phyloP scores from a whole-genome alignment of 176 grass and related monocot genomes.

The Triticum dicoccoides region DNA sequence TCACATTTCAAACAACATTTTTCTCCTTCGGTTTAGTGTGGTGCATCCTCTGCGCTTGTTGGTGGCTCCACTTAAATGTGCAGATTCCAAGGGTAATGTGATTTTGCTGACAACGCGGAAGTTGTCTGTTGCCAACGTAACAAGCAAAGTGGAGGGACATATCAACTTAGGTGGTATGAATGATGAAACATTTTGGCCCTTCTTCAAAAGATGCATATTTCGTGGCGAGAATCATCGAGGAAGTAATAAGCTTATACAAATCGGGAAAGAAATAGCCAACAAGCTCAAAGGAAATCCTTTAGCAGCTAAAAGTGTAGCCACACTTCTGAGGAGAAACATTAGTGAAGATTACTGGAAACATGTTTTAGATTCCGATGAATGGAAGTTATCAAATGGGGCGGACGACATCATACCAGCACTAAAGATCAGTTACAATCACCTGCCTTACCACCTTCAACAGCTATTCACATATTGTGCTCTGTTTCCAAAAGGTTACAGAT shows the following conservation, averaged over 20 bases:
- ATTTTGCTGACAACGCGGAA: conserved; percentile 51
- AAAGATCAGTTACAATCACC: conserved; percentile 41
- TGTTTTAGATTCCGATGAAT: conserved; percentile 32
- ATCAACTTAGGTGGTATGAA: conserved; percentile 44
- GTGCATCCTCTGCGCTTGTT: too few species aligned
- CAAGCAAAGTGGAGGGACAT: background rate
- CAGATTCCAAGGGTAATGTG: background rate
- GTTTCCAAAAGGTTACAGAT: conserved; percentile 54
- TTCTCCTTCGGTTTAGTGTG: too few species aligned
- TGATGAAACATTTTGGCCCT: conserved; percentile 12
- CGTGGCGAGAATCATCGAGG: background rate
- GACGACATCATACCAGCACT: conserved; percentile 40
- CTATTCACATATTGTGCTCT: conserved; percentile 42
- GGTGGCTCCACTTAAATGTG: conserved; percentile 49
- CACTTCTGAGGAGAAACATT: conserved; percentile 23
- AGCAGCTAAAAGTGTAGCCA: conserved; percentile 49
- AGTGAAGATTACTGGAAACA: conserved; percentile 13
- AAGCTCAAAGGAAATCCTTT: conserved; percentile 48
- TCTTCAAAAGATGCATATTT: conserved; percentile 56
- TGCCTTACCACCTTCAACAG: conserved; percentile 28
- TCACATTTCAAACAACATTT: too few species aligned
- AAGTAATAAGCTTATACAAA: background rate
- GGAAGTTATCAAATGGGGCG: background rate
- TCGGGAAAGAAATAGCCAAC: conserved; percentile 31
- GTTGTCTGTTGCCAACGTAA: conserved; percentile 24